Evolutionary conservation across 305 asterid genomes (phyloP).

Genomic region (Solanum hybrid): DNA sequence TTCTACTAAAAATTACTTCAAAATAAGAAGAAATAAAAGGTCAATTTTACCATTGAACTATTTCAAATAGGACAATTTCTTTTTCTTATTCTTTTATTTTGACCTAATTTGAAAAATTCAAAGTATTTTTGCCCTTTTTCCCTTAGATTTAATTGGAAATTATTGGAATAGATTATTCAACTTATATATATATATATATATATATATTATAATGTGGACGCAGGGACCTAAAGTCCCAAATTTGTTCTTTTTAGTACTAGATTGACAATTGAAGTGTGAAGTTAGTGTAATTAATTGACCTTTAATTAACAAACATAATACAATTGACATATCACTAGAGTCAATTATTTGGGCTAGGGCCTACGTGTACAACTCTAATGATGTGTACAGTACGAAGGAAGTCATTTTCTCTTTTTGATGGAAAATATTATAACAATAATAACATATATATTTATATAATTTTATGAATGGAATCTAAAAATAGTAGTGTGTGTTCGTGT

Average conservation of each 20-base stretch:
- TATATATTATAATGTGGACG: background rate
- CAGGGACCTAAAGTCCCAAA: background rate
- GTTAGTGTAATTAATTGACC: background rate
- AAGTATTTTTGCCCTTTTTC: background rate
- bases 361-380: background rate
- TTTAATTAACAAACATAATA: background rate
- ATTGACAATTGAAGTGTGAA: background rate
- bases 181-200: background rate
- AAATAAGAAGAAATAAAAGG: too few relatives aligned
- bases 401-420: background rate
- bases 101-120: background rate
- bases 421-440: background rate
- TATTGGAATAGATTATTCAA: background rate
- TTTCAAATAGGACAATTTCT: background rate
- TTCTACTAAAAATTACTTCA: background rate
- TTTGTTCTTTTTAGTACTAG: background rate
- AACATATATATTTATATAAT: background rate
- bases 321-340: background rate
- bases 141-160: background rate
- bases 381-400: background rate
- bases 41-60: background rate
- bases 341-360: background rate
- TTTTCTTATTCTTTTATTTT: background rate
- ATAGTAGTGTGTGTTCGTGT: background rate
- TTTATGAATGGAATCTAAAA: background rate